Evolutionary conservation across 2,329 filamentous ascomycete genomes (phyloP).

Genomic region (Pleurostoma richardsiae): DNA sequence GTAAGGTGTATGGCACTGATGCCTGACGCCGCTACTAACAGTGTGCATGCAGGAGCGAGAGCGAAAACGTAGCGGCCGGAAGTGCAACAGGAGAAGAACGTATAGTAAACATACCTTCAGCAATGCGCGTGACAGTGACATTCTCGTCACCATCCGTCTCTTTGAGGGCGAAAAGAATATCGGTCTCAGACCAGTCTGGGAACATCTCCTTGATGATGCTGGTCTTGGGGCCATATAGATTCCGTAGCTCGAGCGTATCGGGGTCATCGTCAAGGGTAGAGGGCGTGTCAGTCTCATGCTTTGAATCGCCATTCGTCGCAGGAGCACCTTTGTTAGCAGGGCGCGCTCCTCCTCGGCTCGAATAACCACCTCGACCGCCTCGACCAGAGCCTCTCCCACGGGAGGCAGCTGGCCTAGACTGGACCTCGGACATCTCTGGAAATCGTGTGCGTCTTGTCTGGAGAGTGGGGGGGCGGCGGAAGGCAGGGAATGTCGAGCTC

Average conservation of each 20-base stretch:
- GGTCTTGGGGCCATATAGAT: slow-evolving; percentile 77
- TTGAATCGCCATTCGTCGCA: slow-evolving; percentile 70
- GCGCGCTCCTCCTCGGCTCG: slow-evolving; percentile 65
- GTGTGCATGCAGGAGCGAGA: background rate
- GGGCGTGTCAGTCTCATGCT: slow-evolving; percentile 49
- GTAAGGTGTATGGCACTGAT: no score
- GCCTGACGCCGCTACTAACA: slow-evolving; percentile 4
- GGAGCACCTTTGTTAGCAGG: slow-evolving; percentile 50
- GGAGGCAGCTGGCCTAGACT: slow-evolving; percentile 74
- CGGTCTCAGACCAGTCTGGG: slow-evolving; percentile 90
- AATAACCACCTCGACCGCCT: slow-evolving; percentile 75
- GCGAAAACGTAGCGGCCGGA: background rate
- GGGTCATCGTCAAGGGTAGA: slow-evolving; percentile 72
- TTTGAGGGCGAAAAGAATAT: slow-evolving; percentile 87
- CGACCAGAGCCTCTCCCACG: slow-evolving; percentile 88
- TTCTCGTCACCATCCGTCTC: slow-evolving; percentile 80
- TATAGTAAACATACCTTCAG: slow-evolving; percentile 54
- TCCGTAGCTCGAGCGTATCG: slow-evolving; percentile 88
- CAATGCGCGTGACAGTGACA: slow-evolving; percentile 70
- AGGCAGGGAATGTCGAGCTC: background rate
- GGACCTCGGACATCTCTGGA: slow-evolving; percentile 85
- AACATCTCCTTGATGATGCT: slow-evolving; percentile 87
- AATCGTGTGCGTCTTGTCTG: slow-evolving; percentile 26
- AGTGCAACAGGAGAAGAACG: background rate
- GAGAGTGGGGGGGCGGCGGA: slow-evolving; percentile 16